Base-by-base conservation (phyloP, 495 filamentous ascomycete genomes). In the Aspergillus diversus region DNA sequence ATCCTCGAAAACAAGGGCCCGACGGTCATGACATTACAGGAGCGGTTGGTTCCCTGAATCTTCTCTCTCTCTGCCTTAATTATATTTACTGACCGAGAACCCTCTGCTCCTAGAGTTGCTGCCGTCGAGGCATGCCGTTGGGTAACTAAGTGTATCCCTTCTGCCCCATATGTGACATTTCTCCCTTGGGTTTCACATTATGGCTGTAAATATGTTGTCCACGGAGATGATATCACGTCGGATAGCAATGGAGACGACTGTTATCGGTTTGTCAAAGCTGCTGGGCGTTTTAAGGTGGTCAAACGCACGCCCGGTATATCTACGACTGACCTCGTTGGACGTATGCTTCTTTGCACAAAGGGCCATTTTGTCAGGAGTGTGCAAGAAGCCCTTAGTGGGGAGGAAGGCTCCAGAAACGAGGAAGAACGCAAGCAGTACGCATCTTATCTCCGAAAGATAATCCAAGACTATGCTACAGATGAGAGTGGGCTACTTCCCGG, bases 1-100 rank as follows among this genome's bases (percentile, higher is more conserved):
- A 99, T 99, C 70, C 81, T 96, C 47, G 91, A 91, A 60, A 96
- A 99, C 78, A 99, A 99, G 77, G 95, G 95, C 7, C 96, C 96
- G 4, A 97, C 94, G 5, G 95, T 99, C 55, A 99, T 99, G 95
- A 92, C 85, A 51, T 81, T 97, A 57, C 78, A 87, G 58, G 95
- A 99, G 81, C 90, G 95, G 87, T 91, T 65, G 62, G 79, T 75
- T 55, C 8, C 33, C 16, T 2, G n/a, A 16, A 6, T 49, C 11
- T 49, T 49, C 16, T 2, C 5, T 49, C 16, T 27, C 47, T 5
- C 47, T 31, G 8, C 6, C 7, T 17, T 17, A 21, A 50, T 50
- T 13, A 7, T 6, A 15, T 12, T 17, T 78, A 71, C 63, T 80
- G 60, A 74, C 55, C 16, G 21, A 39, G 15, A 56, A 42, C 48